Evolutionary conservation across 345 rosid species (phyloP), one percentile per base, ranked within the genome.

Genomic region (Citrus glauca): DNA sequence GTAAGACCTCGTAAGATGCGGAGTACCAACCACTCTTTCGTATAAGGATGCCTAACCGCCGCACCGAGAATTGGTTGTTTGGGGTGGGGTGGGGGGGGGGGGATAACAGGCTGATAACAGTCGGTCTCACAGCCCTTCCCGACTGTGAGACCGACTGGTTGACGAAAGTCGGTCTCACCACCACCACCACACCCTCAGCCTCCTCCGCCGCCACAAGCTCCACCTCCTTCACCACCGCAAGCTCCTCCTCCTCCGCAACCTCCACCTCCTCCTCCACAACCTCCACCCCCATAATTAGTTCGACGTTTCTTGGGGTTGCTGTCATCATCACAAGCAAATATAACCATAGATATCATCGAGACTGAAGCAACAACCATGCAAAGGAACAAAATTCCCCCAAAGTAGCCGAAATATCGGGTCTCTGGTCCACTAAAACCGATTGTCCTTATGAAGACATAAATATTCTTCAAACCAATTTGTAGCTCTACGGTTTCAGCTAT

Each of bases 301-400:
- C 76, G 17, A 25, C 19, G 7, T 27, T 17, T 16, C 7, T 27
- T 16, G 0, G 69, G 35, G 62, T 20, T 11, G n/a, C 60, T 30
- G n/a, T 75, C 72, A 69, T 70, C 72, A 63, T 72, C 79, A 53
- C 79, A 80, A 75, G 79, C 71, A 8, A 80, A 75, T 67, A 80
- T 70, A n/a, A 75, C 66, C 76, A 81, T 81, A 2, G 80, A 81
- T 42, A 66, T 71, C 64, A 7, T 8, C 40, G 40, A 37, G 9
- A 37, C 2, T 35, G 40, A 37, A 37, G 7, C 40, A 71, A 81
- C 60, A 65, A 76, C 7, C 69, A 71, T n/a, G 40, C 53, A 76
- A 56, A 76, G 30, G 13, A 71, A 42, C 7, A 76, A 19, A 4
- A 81, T 10, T 9, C 76, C 83, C n/a, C 67, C 59, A 27, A 69